Conservation (phyloP, 1,284 basidiomycete genomes). For the Trametes pubescens region DNA sequence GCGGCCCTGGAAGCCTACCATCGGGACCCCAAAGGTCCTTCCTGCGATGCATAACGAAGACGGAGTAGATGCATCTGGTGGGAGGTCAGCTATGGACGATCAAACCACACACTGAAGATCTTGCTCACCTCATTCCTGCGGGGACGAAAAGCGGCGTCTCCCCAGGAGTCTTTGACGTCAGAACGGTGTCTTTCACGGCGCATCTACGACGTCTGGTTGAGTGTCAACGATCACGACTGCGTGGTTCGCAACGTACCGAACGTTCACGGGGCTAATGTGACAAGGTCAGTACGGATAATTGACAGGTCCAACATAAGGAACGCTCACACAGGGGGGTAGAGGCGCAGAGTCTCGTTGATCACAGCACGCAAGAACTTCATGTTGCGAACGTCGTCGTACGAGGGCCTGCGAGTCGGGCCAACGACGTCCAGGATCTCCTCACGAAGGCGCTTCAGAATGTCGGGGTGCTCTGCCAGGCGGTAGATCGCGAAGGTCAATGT, state of each 20-base stretch:
- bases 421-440: constrained; percentile 48
- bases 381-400: constrained; percentile 48
- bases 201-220: constrained; percentile 30
- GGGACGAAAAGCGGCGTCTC: constrained; percentile 63
- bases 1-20: constrained; percentile 44
- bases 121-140: constrained; percentile 53
- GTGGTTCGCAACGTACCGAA: constrained; percentile 45
- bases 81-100: constrained; percentile 2
- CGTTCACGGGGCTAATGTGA: constrained; percentile 54
- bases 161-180: constrained; percentile 51
- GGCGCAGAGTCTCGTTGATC: constrained; percentile 61
- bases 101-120: background rate
- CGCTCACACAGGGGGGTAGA: constrained; percentile 67
- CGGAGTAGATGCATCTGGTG: constrained; percentile 56
- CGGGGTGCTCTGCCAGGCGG: constrained; percentile 48
- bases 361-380: constrained; percentile 53
- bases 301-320: background rate
- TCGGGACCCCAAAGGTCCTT: constrained; percentile 74
- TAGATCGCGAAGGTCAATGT: constrained; percentile 50
- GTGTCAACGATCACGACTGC: background rate
- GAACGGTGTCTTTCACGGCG: constrained; percentile 51
- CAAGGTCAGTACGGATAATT: background rate
- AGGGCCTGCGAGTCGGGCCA: constrained; percentile 43
- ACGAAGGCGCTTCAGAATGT: constrained; percentile 45
- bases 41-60: constrained; percentile 68